These are phyloP conservation scores for Verticillium dahliae DNA, from an alignment of 2,329 filamentous ascomycete species.

Conservation along the genomic window DNA sequence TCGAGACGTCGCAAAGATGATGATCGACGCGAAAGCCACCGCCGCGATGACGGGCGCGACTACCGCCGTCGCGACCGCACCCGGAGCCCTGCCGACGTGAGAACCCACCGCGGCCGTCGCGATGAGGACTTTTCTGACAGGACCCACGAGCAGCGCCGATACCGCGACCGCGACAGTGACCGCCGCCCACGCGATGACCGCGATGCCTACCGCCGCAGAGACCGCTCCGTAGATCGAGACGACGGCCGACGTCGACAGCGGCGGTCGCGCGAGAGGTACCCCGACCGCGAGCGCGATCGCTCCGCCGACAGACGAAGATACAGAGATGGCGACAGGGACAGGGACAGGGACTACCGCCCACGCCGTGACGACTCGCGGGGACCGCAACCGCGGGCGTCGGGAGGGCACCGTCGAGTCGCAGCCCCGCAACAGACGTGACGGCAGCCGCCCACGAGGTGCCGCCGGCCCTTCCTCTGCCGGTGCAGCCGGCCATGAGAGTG, in stretches of 20 bases:
- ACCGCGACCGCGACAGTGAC: constrained; percentile 46
- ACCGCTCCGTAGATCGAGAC: constrained; percentile 63
- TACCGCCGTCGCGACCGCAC: constrained; percentile 53
- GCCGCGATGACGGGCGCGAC: constrained; percentile 42
- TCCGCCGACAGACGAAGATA: constrained; percentile 42
- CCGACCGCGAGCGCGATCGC: constrained; percentile 32
- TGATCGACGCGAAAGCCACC: constrained; percentile 38
- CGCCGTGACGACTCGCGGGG: constrained; percentile 69
- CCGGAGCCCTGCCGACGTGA: constrained; percentile 56
- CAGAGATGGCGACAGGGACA: constrained; percentile 45
- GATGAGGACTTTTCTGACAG: constrained; percentile 31
- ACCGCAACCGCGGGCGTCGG: constrained; percentile 55
- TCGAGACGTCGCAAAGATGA: constrained; percentile 62
- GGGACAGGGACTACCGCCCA: constrained; percentile 49
- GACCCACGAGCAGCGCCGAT: constrained; percentile 42
- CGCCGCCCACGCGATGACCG: constrained; percentile 49
- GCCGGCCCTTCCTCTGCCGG: constrained; percentile 40
- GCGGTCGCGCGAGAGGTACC: constrained; percentile 39
- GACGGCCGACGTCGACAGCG: constrained; percentile 50
- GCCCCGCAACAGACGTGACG: constrained; percentile 59
- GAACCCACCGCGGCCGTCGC: constrained; percentile 20
- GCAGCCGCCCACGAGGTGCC: constrained; percentile 38
- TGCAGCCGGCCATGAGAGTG: constrained; percentile 50
- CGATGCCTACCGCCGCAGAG: constrained; percentile 57
- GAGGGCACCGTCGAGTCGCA: constrained; percentile 68